Evolutionary conservation across 768 basidiomycete genomes (phyloP).

Genomic region (Trametes cingulata): DNA sequence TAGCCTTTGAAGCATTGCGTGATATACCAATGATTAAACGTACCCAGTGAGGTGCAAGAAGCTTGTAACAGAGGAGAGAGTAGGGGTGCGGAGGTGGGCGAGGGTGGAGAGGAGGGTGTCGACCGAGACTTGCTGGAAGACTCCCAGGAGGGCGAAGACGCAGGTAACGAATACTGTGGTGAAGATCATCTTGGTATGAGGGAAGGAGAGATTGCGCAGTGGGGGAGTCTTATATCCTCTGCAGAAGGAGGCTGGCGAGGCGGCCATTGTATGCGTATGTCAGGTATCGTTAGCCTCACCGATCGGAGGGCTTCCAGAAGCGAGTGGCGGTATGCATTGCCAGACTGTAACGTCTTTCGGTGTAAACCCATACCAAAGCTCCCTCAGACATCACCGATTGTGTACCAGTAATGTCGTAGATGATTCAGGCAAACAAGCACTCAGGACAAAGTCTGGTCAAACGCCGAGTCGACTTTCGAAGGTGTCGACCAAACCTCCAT

Average conservation of each 20-base stretch:
- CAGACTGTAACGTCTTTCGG: too few species aligned
- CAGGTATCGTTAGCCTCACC: neutral
- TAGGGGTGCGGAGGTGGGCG: neutral
- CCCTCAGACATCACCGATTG: too few species aligned
- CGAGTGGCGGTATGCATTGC: too few species aligned
- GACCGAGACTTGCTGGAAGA: conserved; percentile 1
- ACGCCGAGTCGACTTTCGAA: too few species aligned
- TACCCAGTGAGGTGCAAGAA: neutral
- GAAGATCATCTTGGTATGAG: neutral
- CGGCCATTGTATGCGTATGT: neutral
- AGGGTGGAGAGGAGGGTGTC: neutral
- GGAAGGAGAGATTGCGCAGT: neutral
- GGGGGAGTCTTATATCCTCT: neutral
- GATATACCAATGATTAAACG: neutral
- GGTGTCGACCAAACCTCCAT: neutral
- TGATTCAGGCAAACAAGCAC: neutral
- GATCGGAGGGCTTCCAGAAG: too few species aligned
- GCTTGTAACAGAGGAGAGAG: neutral
- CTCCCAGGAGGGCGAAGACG: neutral
- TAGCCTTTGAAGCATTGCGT: neutral
- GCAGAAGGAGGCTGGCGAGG: neutral
- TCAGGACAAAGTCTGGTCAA: neutral
- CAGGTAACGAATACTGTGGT: neutral
- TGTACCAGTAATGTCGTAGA: too few species aligned
- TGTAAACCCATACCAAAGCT: too few species aligned